Percentiles rank a stretch among this genome's conserved stretches.
Evolutionary conservation across 2,329 filamentous ascomycete species (phyloP).

Genomic region (Cladosporium phlei): DNA sequence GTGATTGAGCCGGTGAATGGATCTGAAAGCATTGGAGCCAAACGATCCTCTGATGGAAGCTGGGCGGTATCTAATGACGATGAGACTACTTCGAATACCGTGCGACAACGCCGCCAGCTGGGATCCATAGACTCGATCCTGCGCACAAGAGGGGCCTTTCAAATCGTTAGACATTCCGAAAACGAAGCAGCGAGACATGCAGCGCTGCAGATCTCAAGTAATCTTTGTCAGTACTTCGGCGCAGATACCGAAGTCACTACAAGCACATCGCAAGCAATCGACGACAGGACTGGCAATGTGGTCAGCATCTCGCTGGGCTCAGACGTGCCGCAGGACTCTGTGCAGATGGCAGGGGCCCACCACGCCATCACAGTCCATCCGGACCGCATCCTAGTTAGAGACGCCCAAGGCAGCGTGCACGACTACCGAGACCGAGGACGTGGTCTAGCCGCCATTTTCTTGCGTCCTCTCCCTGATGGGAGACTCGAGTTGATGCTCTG

Average conservation of each 20-base stretch:
- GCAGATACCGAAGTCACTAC: conserved; percentile 45
- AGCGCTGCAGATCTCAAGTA: conserved; percentile 51
- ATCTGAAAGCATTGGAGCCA: not conserved
- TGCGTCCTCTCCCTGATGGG: conserved; percentile 45
- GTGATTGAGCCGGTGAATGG: not conserved
- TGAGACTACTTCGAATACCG: too few relatives aligned
- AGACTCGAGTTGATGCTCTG: conserved; percentile 53
- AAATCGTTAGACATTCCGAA: conserved; percentile 34
- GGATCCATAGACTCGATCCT: conserved; percentile 53
- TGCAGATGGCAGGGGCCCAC: not conserved
- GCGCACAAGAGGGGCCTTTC: conserved; percentile 43
- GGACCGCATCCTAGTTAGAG: conserved; percentile 28
- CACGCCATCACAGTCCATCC: conserved; percentile 28
- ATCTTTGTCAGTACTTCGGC: conserved; percentile 52
- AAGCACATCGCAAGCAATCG: not conserved
- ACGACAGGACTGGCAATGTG: conserved; percentile 38
- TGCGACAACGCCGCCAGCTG: conserved; percentile 40
- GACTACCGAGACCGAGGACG: conserved; percentile 2
- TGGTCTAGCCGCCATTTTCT: conserved; percentile 47
- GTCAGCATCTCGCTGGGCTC: conserved; percentile 37
- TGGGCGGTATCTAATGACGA: not conserved
- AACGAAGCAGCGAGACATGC: conserved; percentile 28
- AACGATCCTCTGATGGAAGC: not conserved
- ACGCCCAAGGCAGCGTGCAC: not conserved
- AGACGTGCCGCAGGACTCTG: conserved; percentile 18